Evolutionary conservation across 1,139 yeast species (phyloP).

Genomic region (Hemisphaericaspora lyxosophila): DNA sequence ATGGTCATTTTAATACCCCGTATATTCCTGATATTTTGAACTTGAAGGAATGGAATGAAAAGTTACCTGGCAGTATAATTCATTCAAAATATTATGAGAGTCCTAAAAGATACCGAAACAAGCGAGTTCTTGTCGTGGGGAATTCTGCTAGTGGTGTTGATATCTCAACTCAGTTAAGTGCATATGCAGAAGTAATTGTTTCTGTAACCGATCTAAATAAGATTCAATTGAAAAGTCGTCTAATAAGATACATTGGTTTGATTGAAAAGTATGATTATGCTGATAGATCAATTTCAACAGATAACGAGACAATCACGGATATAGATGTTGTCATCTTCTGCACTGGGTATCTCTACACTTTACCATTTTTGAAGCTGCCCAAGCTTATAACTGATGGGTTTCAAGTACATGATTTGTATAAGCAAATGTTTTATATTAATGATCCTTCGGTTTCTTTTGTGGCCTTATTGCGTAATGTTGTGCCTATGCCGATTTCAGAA

Average conservation of each 20-base stretch:
- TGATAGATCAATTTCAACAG: constrained; percentile 28
- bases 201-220: constrained; percentile 30
- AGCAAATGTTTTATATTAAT: constrained; percentile 44
- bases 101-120: constrained; percentile 28
- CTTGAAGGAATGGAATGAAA: constrained; percentile 35
- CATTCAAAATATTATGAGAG: constrained; percentile 47
- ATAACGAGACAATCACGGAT: constrained; percentile 23
- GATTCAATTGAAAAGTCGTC: constrained; percentile 10
- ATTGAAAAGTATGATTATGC: constrained; percentile 29
- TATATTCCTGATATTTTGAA: constrained; percentile 46
- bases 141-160: constrained; percentile 50
- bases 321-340: constrained; percentile 46
- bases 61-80: constrained; percentile 29
- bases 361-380: constrained; percentile 41
- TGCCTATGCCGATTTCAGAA: constrained; percentile 51
- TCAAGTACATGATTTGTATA: constrained; percentile 34
- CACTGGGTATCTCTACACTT: constrained; percentile 48
- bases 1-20: constrained; percentile 50
- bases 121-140: constrained; percentile 49
- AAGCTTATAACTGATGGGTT: constrained; percentile 29
- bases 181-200: constrained; percentile 40
- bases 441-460: constrained; percentile 45
- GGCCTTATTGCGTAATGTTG: constrained; percentile 39
- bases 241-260: constrained; percentile 24
- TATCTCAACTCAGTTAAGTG: constrained; percentile 43